Percentiles rank a stretch among this genome's conserved stretches.
Conservation (phyloP, 2,329 filamentous ascomycete species). For the Septoria linicola region DNA sequence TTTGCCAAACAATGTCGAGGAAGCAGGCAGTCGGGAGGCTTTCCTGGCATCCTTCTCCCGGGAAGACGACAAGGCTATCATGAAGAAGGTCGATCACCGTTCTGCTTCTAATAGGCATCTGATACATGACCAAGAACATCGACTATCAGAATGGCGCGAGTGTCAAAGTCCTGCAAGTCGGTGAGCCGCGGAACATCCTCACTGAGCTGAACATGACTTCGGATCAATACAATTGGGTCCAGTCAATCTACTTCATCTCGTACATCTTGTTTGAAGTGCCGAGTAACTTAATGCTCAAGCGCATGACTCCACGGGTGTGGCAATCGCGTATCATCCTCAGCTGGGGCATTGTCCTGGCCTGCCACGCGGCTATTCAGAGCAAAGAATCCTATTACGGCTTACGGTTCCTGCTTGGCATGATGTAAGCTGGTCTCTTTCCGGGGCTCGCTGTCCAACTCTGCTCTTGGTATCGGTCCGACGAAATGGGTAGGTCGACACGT, state of each 20-base stretch:
- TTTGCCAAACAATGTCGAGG: conserved; percentile 18
- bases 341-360: conserved; percentile 54
- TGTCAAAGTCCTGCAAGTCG: conserved; percentile 47
- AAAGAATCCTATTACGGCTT: conserved; percentile 31
- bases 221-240: conserved; percentile 42
- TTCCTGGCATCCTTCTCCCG: conserved; percentile 44
- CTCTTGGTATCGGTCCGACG: conserved; percentile 25
- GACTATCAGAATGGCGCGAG: conserved; percentile 45
- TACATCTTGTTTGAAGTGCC: conserved; percentile 41
- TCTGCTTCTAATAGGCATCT: conserved; percentile 42
- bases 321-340: conserved; percentile 44
- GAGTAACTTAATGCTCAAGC: conserved; percentile 41
- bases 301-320: conserved; percentile 40
- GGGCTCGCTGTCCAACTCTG: conserved; percentile 41
- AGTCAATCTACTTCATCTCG: conserved; percentile 41
- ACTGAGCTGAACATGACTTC: conserved; percentile 43
- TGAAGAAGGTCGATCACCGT: conserved; percentile 45
- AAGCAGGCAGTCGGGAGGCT: conserved; percentile 26
- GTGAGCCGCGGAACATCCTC: conserved; percentile 41
- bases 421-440: conserved; percentile 65
- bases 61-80: conserved; percentile 41
- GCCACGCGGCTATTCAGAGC: conserved; percentile 37
- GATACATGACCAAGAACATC: conserved; percentile 48
- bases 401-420: conserved; percentile 61
- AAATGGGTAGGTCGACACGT: too few relatives aligned